These are phyloP conservation scores for Tricladium varicosporioides DNA, from an alignment of 2,329 filamentous ascomycete genomes.

Conservation along the genomic window DNA sequence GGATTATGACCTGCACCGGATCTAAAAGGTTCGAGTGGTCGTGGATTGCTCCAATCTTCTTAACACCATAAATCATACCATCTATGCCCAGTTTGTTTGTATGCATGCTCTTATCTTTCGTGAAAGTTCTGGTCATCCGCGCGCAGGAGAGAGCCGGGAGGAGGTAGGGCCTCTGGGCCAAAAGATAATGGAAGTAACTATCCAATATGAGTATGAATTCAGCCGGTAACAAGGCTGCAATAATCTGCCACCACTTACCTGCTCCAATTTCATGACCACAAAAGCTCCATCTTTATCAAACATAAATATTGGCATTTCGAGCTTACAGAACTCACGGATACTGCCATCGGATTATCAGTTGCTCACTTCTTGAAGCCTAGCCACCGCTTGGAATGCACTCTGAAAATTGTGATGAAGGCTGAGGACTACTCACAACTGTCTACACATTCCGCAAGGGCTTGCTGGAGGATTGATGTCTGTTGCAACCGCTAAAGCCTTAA, in stretches of 20 bases:
- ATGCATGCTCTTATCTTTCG: neutral
- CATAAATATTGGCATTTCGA: slow-evolving; percentile 82
- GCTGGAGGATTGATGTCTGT: slow-evolving; percentile 71
- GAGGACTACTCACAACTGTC: slow-evolving; percentile 70
- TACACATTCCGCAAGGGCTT: slow-evolving; percentile 92
- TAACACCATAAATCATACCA: neutral
- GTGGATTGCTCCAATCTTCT: neutral
- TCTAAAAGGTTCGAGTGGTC: no score
- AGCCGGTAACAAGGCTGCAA: neutral
- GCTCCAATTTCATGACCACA: slow-evolving; percentile 65
- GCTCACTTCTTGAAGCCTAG: neutral
- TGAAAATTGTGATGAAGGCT: neutral
- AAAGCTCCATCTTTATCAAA: slow-evolving; percentile 79
- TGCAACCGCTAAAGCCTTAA: slow-evolving; percentile 80
- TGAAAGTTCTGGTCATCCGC: slow-evolving; percentile 11
- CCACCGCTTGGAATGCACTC: neutral
- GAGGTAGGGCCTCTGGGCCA: slow-evolving; percentile 56
- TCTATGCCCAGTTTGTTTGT: neutral
- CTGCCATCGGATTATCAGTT: slow-evolving; percentile 37
- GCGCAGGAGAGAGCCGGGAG: slow-evolving; percentile 21
- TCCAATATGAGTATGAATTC: neutral
- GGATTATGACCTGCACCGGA: neutral
- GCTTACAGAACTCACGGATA: slow-evolving; percentile 72
- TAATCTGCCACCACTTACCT: slow-evolving; percentile 45
- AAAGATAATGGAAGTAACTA: slow-evolving; percentile 69